Evolutionary conservation across 192 early-diverging fungal species (phyloP).

Genomic region (Spizellomyces sp.): DNA sequence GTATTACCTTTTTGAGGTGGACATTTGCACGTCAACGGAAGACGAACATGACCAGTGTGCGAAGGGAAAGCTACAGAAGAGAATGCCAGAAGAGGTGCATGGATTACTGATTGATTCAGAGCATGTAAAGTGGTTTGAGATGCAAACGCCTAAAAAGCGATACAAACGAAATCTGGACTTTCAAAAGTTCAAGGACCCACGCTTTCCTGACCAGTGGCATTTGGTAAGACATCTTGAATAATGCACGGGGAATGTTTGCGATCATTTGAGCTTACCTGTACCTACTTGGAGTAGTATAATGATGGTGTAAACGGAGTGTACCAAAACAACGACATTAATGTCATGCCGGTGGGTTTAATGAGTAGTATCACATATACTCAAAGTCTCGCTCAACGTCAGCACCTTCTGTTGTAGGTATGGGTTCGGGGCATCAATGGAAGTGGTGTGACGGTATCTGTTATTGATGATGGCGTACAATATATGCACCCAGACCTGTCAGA

Average conservation of each 20-base stretch:
- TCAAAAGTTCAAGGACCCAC: slow-evolving; percentile 57
- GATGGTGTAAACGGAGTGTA: slow-evolving; percentile 42
- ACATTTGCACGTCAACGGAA: slow-evolving; percentile 40
- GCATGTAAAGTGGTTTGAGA: slow-evolving; percentile 30
- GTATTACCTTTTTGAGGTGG: slow-evolving; percentile 37
- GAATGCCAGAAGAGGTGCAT: slow-evolving; percentile 19
- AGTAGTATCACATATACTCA: too few species aligned
- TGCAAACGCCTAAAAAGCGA: slow-evolving; percentile 41
- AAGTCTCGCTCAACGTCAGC: too few species aligned
- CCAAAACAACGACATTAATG: slow-evolving; percentile 83
- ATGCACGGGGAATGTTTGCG: not conserved
- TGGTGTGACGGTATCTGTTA: slow-evolving; percentile 81
- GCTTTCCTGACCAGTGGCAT: slow-evolving; percentile 77
- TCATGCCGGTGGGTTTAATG: slow-evolving; percentile 70
- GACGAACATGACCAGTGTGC: not conserved
- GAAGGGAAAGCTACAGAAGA: not conserved
- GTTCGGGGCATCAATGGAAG: slow-evolving; percentile 83
- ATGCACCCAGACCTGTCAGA: slow-evolving; percentile 76
- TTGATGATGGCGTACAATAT: slow-evolving; percentile 95
- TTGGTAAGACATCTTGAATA: slow-evolving; percentile 56
- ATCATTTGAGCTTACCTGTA: not conserved
- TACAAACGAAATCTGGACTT: slow-evolving; percentile 38
- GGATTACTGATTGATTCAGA: slow-evolving; percentile 21
- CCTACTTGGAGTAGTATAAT: slow-evolving; percentile 32
- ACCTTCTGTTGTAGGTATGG: slow-evolving; percentile 68